Conservation (phyloP, 371 early-diverging fungal genomes). For the Circinella umbellata region DNA sequence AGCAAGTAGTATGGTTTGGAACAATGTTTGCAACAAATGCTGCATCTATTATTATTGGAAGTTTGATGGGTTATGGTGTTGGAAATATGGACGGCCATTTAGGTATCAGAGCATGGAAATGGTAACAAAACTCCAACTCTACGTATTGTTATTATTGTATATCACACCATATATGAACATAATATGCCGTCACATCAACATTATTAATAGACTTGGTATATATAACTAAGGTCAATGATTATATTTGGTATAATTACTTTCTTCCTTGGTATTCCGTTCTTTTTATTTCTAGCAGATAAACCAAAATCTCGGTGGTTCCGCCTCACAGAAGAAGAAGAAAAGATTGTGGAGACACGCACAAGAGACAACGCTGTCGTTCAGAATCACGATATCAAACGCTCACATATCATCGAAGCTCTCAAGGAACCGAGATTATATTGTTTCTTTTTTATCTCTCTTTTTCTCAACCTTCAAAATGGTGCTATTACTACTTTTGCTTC, state of each 20-base stretch:
- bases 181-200: no score
- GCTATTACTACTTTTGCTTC: conserved; percentile 40
- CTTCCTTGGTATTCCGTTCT: conserved; percentile 29
- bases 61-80: conserved; percentile 25
- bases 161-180: no score
- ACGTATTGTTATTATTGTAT: no score
- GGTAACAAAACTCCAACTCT: conserved; percentile 16
- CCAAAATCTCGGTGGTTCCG: conserved; percentile 34
- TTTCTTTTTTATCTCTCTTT: conserved; percentile 31
- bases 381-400: conserved; percentile 29
- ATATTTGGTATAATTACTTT: conserved; percentile 33
- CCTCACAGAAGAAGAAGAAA: conserved; percentile 40
- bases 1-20: conserved; percentile 36
- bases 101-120: conserved; percentile 40
- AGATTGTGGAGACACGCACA: conserved; percentile 36
- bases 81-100: conserved; percentile 10
- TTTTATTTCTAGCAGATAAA: conserved; percentile 42
- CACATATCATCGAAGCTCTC: conserved; percentile 37
- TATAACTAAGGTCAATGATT: conserved; percentile 38
- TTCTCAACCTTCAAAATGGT: conserved; percentile 42
- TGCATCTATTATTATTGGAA: conserved; percentile 26
- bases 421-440: conserved; percentile 37
- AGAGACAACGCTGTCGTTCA: conserved; percentile 38
- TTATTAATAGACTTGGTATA: neutral
- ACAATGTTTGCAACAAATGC: conserved; percentile 39